These are phyloP conservation scores for Ormosia semicastrata DNA, from an alignment of 306 rosid species.

Conservation along the genomic window DNA sequence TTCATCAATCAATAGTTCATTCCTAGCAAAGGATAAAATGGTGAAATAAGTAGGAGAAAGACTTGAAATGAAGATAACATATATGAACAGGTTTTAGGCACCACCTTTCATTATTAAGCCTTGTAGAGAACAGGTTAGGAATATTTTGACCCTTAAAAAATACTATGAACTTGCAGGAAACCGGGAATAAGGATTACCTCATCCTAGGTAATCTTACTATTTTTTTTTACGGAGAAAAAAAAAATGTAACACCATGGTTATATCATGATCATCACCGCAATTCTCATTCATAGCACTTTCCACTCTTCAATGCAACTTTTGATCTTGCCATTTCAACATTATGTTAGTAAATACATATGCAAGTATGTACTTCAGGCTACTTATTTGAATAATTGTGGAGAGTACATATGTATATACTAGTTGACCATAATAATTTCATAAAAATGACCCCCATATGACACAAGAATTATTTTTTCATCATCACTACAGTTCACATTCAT, in stretches of 20 bases:
- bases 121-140: background rate
- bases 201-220: background rate
- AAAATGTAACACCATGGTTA: background rate
- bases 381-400: background rate
- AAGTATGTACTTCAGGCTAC: background rate
- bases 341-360: background rate
- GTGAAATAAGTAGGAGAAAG: background rate
- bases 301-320: constrained; percentile 16
- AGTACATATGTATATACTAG: background rate
- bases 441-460: background rate
- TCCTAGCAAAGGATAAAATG: background rate
- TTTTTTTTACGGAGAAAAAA: background rate
- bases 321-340: background rate
- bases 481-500: background rate
- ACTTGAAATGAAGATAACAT: background rate
- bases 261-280: background rate
- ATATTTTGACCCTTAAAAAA: background rate
- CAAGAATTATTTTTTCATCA: background rate
- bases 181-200: background rate
- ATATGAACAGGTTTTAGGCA: background rate
- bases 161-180: background rate
- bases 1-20: background rate
- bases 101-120: background rate
- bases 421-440: background rate
- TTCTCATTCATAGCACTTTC: background rate